A percentile compares a stretch with the other conserved stretches of the same genome.
phyloP scores from a whole-genome alignment of 2,329 filamentous ascomycete species.

The Alternaria tenuissima region DNA sequence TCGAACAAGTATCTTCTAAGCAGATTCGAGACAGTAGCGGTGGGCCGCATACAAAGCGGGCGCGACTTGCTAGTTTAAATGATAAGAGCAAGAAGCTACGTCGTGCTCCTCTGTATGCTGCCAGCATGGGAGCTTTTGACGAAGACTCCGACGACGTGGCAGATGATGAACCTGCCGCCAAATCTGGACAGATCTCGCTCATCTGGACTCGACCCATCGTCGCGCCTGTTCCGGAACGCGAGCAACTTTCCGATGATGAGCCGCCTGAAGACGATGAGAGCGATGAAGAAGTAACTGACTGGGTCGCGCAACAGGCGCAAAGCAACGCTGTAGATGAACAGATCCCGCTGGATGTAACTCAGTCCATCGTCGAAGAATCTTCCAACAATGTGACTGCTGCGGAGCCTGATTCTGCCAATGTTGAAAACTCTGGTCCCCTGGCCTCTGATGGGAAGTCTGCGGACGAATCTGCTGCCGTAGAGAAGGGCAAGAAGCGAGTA shows the following conservation, averaged over 20 bases:
- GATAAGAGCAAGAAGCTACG: slow-evolving; percentile 33
- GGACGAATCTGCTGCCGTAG: not conserved
- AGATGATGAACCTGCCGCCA: slow-evolving; percentile 7
- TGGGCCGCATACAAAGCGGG: slow-evolving; percentile 24
- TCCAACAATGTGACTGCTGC: not conserved
- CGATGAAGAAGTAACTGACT: slow-evolving; percentile 8
- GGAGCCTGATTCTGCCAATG: not conserved
- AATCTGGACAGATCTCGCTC: slow-evolving; percentile 21
- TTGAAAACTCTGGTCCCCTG: not conserved
- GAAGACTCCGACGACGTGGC: slow-evolving; percentile 20
- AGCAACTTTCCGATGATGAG: slow-evolving; percentile 5
- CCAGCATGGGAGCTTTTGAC: slow-evolving; percentile 5
- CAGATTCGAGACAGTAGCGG: slow-evolving; percentile 7
- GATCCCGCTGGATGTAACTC: not conserved
- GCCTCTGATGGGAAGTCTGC: not conserved
- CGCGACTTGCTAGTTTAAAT: slow-evolving; percentile 39
- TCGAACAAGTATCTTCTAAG: slow-evolving; percentile 26
- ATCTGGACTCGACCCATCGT: slow-evolving; percentile 16
- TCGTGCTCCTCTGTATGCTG: slow-evolving; percentile 20
- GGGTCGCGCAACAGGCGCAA: not conserved
- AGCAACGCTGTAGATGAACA: not conserved
- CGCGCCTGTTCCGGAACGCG: slow-evolving; percentile 8
- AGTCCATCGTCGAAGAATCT: not conserved
- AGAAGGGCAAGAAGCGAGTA: slow-evolving; percentile 32
- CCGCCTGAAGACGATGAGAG: slow-evolving; percentile 15